Conservation (phyloP, 2,329 filamentous ascomycete species). For the Exophiala spinifera region DNA sequence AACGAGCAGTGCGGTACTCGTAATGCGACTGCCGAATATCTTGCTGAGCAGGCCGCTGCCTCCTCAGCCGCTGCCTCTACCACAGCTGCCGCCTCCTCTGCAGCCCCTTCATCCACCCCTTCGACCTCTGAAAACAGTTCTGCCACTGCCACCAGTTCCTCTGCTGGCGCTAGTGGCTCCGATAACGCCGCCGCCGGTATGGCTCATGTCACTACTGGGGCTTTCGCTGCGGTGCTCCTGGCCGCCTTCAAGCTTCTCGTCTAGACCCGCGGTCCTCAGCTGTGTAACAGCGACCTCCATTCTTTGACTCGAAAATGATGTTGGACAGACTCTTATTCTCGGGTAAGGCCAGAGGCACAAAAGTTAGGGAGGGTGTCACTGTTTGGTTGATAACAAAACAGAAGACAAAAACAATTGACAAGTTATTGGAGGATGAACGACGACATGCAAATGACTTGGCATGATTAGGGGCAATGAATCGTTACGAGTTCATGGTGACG, state of each 20-base stretch:
- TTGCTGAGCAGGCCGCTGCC: conserved; percentile 32
- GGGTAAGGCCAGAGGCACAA: conserved; percentile 10
- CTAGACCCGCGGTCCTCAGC: conserved; percentile 37
- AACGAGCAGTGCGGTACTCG: conserved; percentile 52
- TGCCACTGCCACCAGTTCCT: conserved; percentile 31
- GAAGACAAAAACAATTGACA: background rate
- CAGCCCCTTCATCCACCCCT: conserved; percentile 34
- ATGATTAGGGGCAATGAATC: conserved; percentile 13
- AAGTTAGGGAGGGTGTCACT: background rate
- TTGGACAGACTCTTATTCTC: conserved; percentile 20
- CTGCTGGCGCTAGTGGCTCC: conserved; percentile 25
- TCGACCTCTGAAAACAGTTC: conserved; percentile 33
- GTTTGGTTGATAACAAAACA: background rate
- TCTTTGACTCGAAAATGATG: conserved; percentile 7
- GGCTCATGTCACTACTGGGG: conserved; percentile 50
- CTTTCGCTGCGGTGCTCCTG: conserved; percentile 53
- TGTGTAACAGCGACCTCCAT: background rate
- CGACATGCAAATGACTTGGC: conserved; percentile 2
- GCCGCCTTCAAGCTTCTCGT: conserved; percentile 57
- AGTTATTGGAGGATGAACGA: conserved; percentile 5
- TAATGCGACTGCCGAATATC: conserved; percentile 40
- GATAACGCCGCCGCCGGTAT: conserved; percentile 46
- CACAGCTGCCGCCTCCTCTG: conserved; percentile 33
- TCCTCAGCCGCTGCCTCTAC: conserved; percentile 35
- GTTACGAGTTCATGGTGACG: conserved; percentile 5